These are phyloP conservation scores for Scheffersomyces ergatensis DNA, from an alignment of 805 yeast genomes.

Conservation along the genomic window DNA sequence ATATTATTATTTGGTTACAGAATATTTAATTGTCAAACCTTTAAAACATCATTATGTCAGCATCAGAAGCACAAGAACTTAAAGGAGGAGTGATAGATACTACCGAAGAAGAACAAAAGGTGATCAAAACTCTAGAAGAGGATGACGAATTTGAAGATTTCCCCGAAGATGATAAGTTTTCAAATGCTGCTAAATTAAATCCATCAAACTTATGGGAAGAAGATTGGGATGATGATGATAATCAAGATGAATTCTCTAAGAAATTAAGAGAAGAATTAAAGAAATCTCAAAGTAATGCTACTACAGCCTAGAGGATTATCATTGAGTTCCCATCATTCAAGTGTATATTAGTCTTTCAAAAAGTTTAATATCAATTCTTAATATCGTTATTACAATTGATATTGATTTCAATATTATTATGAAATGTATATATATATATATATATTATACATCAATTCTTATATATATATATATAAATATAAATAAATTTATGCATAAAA, in stretches of 20 bases:
- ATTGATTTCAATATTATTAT: too few relatives aligned
- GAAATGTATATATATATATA: constrained; percentile 1
- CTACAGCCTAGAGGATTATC: too few relatives aligned
- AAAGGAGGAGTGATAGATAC: constrained; percentile 5
- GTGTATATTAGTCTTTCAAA: too few relatives aligned
- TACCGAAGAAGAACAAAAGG: constrained; percentile 29
- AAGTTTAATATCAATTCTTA: too few relatives aligned
- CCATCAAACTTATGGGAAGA: constrained; percentile 84
- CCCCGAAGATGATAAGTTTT: constrained; percentile 83
- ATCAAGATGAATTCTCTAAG: constrained; percentile 82
- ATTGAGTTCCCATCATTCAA: too few relatives aligned
- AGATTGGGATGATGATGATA: constrained; percentile 96
- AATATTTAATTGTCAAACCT: too few relatives aligned
- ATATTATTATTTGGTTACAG: too few relatives aligned
- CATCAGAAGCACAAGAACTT: background rate
- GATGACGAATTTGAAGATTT: constrained; percentile 98
- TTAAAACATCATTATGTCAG: too few relatives aligned
- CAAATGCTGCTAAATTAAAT: constrained; percentile 50
- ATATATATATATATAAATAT: constrained; percentile 1
- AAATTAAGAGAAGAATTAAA: constrained; percentile 56
- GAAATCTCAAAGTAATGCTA: constrained; percentile 13
- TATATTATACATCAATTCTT: background rate
- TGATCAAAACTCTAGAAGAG: constrained; percentile 79
- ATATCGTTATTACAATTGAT: too few relatives aligned
- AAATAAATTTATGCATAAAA: constrained; percentile 73